phyloP scores from a whole-genome alignment of 139 green algal genomes.

The Micractinium sp. region DNA sequence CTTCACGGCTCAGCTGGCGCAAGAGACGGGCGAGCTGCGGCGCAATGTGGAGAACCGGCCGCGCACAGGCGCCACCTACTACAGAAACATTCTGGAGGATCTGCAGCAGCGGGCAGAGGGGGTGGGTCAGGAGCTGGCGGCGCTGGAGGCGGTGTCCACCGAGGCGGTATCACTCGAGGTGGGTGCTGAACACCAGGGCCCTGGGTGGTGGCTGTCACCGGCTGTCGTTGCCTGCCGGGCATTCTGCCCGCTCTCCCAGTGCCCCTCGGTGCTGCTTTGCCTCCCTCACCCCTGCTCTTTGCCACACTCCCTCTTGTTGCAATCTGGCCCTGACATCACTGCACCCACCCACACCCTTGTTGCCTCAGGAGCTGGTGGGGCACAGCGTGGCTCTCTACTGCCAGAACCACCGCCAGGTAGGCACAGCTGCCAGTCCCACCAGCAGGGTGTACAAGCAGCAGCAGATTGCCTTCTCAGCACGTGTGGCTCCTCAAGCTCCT shows the following conservation, averaged over 20 bases:
- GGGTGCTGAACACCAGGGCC: not conserved
- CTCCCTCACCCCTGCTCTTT: no score
- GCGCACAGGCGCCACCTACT: conserved; percentile 27
- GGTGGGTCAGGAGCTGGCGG: conserved; percentile 27
- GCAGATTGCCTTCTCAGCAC: not conserved
- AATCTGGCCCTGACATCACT: not conserved
- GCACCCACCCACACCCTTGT: not conserved
- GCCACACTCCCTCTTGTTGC: no score
- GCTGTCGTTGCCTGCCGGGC: not conserved
- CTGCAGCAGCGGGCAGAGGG: conserved; percentile 10
- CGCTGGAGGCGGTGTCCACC: conserved; percentile 26
- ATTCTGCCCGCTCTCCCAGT: not conserved
- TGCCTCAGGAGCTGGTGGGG: conserved; percentile 41
- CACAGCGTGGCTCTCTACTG: conserved; percentile 41
- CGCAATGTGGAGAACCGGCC: conserved; percentile 39
- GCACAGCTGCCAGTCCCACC: no score
- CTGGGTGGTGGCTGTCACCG: not conserved
- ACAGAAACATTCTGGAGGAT: conserved; percentile 36
- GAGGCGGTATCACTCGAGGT: conserved; percentile 42
- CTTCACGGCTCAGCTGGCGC: conserved; percentile 8
- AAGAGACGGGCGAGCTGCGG: conserved; percentile 15
- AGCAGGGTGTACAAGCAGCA: no score
- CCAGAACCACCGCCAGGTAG: conserved; percentile 17
- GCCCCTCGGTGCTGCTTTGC: not conserved
- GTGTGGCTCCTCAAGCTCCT: no score